These are phyloP conservation scores for Trametes maxima DNA, from an alignment of 768 basidiomycete species.

Conservation along the genomic window DNA sequence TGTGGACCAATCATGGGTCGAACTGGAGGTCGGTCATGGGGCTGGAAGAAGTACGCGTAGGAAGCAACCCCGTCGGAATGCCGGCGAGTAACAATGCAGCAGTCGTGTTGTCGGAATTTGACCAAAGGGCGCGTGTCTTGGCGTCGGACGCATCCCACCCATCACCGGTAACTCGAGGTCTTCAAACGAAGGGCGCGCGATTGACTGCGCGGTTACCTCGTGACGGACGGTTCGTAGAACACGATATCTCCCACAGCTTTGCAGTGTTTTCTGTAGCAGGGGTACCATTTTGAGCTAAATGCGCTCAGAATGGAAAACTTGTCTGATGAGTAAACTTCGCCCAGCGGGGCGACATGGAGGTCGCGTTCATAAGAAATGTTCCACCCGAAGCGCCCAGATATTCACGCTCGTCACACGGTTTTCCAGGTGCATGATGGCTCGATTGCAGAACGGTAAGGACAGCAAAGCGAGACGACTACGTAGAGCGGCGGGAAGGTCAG, in stretches of 20 bases:
- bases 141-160: neutral
- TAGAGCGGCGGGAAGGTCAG: slow-evolving; percentile 18
- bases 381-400: too few relatives aligned
- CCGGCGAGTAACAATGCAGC: neutral
- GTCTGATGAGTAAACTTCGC: too few relatives aligned
- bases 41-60: neutral
- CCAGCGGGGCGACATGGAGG: too few relatives aligned
- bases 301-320: too few relatives aligned
- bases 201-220: too few relatives aligned
- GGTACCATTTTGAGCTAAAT: too few relatives aligned
- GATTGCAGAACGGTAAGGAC: slow-evolving; percentile 17
- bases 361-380: too few relatives aligned
- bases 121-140: neutral
- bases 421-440: slow-evolving; percentile 18
- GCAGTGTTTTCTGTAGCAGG: too few relatives aligned
- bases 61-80: slow-evolving; percentile 12
- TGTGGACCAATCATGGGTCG: neutral
- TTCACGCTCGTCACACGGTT: neutral
- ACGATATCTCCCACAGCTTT: too few relatives aligned
- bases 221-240: too few relatives aligned
- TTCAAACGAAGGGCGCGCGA: too few relatives aligned
- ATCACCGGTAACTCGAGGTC: neutral
- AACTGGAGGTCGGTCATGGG: slow-evolving; percentile 4
- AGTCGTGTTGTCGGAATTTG: neutral
- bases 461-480: slow-evolving; percentile 15